A percentile compares a stretch with the other conserved stretches of the same genome.
These are phyloP conservation scores for Phytophthora cactorum DNA, from an alignment of 352 stramenopile species.

Conservation along the genomic window DNA sequence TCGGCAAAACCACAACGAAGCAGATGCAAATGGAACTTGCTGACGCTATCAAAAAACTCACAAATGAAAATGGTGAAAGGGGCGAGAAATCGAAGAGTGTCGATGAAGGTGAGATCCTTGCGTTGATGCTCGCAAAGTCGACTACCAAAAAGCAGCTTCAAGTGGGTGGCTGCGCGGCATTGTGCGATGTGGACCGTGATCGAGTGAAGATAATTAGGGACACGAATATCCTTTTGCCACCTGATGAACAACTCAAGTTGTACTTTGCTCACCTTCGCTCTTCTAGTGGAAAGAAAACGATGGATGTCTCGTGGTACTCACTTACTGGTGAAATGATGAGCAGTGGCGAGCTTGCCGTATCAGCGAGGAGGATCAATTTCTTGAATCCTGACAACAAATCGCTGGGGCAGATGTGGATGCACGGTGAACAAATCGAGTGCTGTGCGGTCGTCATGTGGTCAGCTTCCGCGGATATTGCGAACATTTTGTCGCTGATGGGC, in stretches of 20 bases:
- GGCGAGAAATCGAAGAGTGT: not conserved
- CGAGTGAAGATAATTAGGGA: slow-evolving; percentile 1
- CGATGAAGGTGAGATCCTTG: not conserved
- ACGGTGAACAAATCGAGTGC: not conserved
- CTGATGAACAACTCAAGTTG: slow-evolving; percentile 11
- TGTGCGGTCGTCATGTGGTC: slow-evolving; percentile 16
- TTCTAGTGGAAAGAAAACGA: not conserved
- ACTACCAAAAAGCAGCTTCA: not conserved
- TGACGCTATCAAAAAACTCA: slow-evolving; percentile 1
- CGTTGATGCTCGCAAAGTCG: slow-evolving; percentile 7
- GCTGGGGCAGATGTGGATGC: slow-evolving; percentile 5
- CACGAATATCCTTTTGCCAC: slow-evolving; percentile 9
- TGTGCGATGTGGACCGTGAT: slow-evolving; percentile 7
- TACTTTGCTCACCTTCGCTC: slow-evolving; percentile 6
- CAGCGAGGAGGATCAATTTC: slow-evolving; percentile 1
- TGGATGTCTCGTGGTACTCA: slow-evolving; percentile 13
- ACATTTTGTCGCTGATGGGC: slow-evolving; percentile 3
- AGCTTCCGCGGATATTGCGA: slow-evolving; percentile 1
- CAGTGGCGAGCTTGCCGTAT: not conserved
- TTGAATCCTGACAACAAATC: slow-evolving; percentile 17
- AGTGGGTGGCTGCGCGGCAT: not conserved
- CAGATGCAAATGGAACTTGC: not conserved
- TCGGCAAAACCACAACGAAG: not conserved
- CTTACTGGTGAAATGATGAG: slow-evolving; percentile 1
- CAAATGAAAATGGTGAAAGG: not conserved